These are phyloP conservation scores for Fusarium pseudonygamai DNA, from an alignment of 2,329 filamentous ascomycete genomes.

Conservation along the genomic window DNA sequence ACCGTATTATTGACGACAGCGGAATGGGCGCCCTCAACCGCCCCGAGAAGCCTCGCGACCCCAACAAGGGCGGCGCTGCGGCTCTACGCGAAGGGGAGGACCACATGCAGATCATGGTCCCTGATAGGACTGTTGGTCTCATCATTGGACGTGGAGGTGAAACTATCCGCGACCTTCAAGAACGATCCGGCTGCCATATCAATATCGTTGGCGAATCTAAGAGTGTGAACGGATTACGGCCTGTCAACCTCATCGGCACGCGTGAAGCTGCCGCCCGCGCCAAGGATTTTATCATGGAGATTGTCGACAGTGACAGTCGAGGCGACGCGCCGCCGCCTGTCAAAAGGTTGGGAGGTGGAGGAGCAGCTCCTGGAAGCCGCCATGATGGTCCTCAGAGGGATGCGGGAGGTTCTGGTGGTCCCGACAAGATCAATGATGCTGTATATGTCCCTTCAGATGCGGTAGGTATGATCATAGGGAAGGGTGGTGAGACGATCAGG, in stretches of 20 bases:
- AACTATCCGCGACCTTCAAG: constrained; percentile 91
- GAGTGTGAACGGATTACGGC: constrained; percentile 87
- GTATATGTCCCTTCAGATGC: constrained; percentile 90
- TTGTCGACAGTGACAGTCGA: constrained; percentile 89
- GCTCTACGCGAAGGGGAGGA: constrained; percentile 81
- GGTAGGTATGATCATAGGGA: constrained; percentile 96
- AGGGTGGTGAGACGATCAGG: constrained; percentile 92
- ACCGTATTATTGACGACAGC: constrained; percentile 86
- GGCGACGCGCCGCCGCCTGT: constrained; percentile 55
- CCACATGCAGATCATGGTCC: constrained; percentile 92
- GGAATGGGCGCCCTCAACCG: constrained; percentile 60
- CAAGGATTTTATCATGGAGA: constrained; percentile 90
- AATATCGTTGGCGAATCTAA: constrained; percentile 95
- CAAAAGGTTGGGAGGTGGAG: constrained; percentile 39
- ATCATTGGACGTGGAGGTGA: constrained; percentile 95
- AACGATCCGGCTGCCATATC: constrained; percentile 92
- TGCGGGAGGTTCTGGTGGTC: constrained; percentile 53
- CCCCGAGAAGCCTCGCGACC: constrained; percentile 53
- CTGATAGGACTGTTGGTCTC: constrained; percentile 88
- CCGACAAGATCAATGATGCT: constrained; percentile 81
- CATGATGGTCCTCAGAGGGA: constrained; percentile 47
- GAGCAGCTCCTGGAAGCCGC: constrained; percentile 40
- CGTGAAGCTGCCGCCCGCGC: constrained; percentile 78
- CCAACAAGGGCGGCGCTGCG: constrained; percentile 50
- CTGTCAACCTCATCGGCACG: constrained; percentile 89